Evolutionary conservation across 306 rosid species (phyloP).

Genomic region (Corylus heterophylla): DNA sequence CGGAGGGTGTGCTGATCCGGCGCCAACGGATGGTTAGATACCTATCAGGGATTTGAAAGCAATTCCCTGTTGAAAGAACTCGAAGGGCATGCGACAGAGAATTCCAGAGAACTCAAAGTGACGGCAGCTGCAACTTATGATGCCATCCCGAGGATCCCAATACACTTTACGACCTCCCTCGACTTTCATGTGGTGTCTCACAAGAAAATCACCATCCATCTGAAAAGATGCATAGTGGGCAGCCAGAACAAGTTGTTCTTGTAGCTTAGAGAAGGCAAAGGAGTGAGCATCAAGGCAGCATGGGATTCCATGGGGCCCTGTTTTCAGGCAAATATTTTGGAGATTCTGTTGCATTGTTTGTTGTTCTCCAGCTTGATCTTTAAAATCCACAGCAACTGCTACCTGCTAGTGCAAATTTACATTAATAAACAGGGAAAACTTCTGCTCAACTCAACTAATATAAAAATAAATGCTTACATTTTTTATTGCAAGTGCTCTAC

Average conservation of each 20-base stretch:
- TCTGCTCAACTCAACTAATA: not conserved
- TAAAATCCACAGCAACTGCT: slow-evolving; percentile 92
- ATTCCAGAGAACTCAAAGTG: slow-evolving; percentile 95
- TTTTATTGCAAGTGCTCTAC: too few species aligned
- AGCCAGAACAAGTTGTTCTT: too few species aligned
- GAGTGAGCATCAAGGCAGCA: slow-evolving; percentile 72
- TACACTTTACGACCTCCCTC: slow-evolving; percentile 86
- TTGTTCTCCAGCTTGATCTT: slow-evolving; percentile 96
- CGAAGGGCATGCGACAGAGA: slow-evolving; percentile 91
- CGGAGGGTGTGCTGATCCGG: slow-evolving; percentile 59
- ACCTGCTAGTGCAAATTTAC: slow-evolving; percentile 54
- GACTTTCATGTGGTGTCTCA: too few species aligned
- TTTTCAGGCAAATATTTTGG: slow-evolving; percentile 82
- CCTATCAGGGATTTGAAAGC: slow-evolving; percentile 92
- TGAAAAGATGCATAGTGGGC: too few species aligned
- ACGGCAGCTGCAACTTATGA: slow-evolving; percentile 88
- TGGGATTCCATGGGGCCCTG: slow-evolving; percentile 98
- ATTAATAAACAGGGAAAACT: slow-evolving; percentile 15
- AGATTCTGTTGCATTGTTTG: slow-evolving; percentile 99
- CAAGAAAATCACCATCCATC: too few species aligned
- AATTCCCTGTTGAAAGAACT: slow-evolving; percentile 90
- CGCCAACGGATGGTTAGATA: slow-evolving; percentile 95
- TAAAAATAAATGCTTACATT: too few species aligned
- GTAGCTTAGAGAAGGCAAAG: too few species aligned
- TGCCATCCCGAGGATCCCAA: slow-evolving; percentile 84